phyloP scores from a whole-genome alignment of 129 eudicot genomes.

The Mikania micrantha region DNA sequence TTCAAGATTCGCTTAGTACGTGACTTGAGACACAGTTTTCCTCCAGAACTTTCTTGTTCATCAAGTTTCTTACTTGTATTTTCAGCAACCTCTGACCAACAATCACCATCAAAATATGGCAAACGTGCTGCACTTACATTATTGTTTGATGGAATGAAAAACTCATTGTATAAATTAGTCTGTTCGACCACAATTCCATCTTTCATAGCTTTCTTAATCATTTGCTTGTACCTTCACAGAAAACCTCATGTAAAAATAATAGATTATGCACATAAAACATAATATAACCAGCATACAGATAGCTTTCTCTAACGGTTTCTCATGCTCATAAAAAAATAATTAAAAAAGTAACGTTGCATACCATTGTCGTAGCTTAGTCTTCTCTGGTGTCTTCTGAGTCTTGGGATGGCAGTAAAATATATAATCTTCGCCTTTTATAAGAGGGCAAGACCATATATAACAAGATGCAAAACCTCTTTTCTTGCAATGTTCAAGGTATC shows the following conservation, averaged over 20 bases:
- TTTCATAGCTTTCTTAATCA: constrained; percentile 52
- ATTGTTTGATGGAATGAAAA: constrained; percentile 42
- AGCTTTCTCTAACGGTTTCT: not conserved
- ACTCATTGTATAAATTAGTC: constrained; percentile 51
- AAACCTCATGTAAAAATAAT: not conserved
- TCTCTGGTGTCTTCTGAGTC: constrained; percentile 58
- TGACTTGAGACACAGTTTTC: constrained; percentile 16
- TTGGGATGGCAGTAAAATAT: constrained; percentile 76
- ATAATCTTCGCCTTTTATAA: constrained; percentile 65
- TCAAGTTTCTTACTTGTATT: constrained; percentile 27
- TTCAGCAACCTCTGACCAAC: constrained; percentile 60
- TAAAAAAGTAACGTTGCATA: constrained; percentile 1
- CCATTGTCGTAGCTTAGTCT: constrained; percentile 63
- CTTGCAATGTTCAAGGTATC: constrained; percentile 89
- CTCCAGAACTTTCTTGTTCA: constrained; percentile 38
- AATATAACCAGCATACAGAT: not conserved
- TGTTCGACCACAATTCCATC: constrained; percentile 49
- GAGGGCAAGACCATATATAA: constrained; percentile 91
- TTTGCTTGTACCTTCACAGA: constrained; percentile 54
- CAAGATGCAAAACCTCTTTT: constrained; percentile 62
- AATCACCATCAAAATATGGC: constrained; percentile 81
- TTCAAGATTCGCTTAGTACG: constrained; percentile 38
- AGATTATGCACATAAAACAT: not conserved
- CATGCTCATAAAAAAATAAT: not conserved
- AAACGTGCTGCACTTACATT: constrained; percentile 67